A percentile compares a stretch with the other conserved stretches of the same genome.
Evolutionary conservation across 208 protist genomes (phyloP).

Genomic region (Crithidia thermophila): DNA sequence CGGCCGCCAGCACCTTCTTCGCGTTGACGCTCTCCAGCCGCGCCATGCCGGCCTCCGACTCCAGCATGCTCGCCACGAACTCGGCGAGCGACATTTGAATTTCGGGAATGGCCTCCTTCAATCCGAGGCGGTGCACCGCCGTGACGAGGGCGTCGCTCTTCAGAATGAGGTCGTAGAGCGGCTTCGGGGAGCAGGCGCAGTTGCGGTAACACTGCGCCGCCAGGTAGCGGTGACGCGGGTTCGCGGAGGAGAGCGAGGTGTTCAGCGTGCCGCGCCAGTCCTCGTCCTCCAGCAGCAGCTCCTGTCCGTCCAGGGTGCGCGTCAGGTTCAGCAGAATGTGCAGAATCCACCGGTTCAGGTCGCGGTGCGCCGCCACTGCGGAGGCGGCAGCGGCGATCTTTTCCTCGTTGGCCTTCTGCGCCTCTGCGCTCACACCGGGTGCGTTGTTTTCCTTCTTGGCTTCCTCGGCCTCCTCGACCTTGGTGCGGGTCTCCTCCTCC

Average conservation of each 20-base stretch:
- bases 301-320: slow-evolving; percentile 67
- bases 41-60: slow-evolving; percentile 69
- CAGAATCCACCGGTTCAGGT: slow-evolving; percentile 75
- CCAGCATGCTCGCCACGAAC: slow-evolving; percentile 63
- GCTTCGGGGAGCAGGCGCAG: slow-evolving; percentile 57
- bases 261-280: slow-evolving; percentile 62
- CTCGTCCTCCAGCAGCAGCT: slow-evolving; percentile 74
- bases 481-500: slow-evolving; percentile 16
- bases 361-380: slow-evolving; percentile 32
- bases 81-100: slow-evolving; percentile 69
- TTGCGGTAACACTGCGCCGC: slow-evolving; percentile 81
- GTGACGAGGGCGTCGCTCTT: slow-evolving; percentile 45
- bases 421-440: slow-evolving; percentile 2
- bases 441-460: slow-evolving; percentile 5
- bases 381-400: slow-evolving; percentile 8
- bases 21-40: slow-evolving; percentile 79
- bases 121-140: slow-evolving; percentile 52
- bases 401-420: slow-evolving; percentile 12
- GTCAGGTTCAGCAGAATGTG: slow-evolving; percentile 85
- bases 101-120: slow-evolving; percentile 36
- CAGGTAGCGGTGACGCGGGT: slow-evolving; percentile 57
- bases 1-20: slow-evolving; percentile 52
- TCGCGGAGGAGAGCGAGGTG: slow-evolving; percentile 40
- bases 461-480: slow-evolving; percentile 29
- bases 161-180: slow-evolving; percentile 48